These are phyloP conservation scores for Fermentozyma sake DNA, from an alignment of 1,139 yeast genomes.

Conservation along the genomic window DNA sequence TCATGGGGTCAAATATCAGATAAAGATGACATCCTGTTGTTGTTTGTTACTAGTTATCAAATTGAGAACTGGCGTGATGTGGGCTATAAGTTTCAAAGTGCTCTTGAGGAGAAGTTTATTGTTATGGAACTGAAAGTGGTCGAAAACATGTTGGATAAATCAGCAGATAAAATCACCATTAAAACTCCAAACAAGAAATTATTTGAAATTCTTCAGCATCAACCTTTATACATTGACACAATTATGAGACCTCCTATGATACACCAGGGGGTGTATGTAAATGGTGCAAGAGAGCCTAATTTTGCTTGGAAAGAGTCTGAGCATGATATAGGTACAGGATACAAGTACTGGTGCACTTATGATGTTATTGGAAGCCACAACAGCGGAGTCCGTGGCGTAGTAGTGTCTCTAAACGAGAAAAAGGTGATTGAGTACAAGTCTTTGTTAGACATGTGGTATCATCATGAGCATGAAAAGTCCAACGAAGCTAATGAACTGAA, in stretches of 20 bases:
- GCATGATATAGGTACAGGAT: slow-evolving; percentile 15
- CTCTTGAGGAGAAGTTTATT: slow-evolving; percentile 14
- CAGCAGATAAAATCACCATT: no score
- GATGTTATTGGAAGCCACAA: slow-evolving; percentile 24
- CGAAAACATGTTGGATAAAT: no score
- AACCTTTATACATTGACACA: slow-evolving; percentile 19
- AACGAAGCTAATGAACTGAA: no score
- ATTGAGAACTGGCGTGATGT: slow-evolving; percentile 24
- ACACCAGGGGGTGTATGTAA: slow-evolving; percentile 10
- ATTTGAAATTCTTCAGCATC: no score
- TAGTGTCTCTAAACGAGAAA: slow-evolving; percentile 4
- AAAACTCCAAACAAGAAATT: no score
- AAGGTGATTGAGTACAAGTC: slow-evolving; percentile 6
- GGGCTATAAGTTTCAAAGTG: slow-evolving; percentile 10
- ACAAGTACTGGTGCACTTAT: slow-evolving; percentile 34
- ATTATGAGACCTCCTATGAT: slow-evolving; percentile 22
- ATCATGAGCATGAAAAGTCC: slow-evolving; percentile 1
- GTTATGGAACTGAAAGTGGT: no score
- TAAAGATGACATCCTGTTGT: slow-evolving; percentile 18
- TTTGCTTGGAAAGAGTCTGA: slow-evolving; percentile 22
- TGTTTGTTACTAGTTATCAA: slow-evolving; percentile 34
- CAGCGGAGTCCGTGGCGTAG: slow-evolving; percentile 7
- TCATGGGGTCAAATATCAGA: slow-evolving; percentile 36
- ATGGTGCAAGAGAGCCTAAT: slow-evolving; percentile 20
- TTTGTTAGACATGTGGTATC: slow-evolving; percentile 10